Evolutionary conservation across 2,329 filamentous ascomycete species (phyloP), one percentile per base, ranked within the genome.

Genomic region (Zymoseptoria passerinii): DNA sequence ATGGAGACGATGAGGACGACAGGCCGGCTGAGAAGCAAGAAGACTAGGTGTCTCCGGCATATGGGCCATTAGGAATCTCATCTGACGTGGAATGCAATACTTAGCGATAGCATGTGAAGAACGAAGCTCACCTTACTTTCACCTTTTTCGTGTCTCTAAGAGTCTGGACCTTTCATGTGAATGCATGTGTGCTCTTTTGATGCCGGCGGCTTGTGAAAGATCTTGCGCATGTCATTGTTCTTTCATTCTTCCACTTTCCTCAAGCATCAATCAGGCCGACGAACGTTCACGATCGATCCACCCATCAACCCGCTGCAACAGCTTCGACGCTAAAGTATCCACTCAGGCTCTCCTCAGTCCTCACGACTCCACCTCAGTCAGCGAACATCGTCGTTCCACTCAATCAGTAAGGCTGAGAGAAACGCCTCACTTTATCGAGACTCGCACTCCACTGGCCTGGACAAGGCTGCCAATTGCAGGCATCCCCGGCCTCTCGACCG

Each of bases 1-100:
- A 44, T 44, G 35, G 35, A 44, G 35, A 44, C n/a, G 35, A 74
- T 20, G 73, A 74, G 16, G 73, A 74, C 53, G 71, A 70, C 4
- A 72, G 68, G 7, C 67, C 68, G 56, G 61, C 53, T 52, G 53
- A 48, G 9, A 48, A 50, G 18, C 27, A 59, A 23, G 53, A 58
- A 7, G n/a, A 19, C 18, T 54, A 27, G 28, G 9, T 57, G 10
- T n/a, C 10, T 44, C 35, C n/a, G 35, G 13, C 13, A 6, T 16
- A n/a, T 44, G 35, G 5, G 35, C 16, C 35, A 16, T 13, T 52
- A n/a, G 23, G 23, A n/a, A 35, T 44, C n/a, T 51, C 8, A 19
- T 29, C 8, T 44, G 35, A 28, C 20, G 48, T 51, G 35, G 28
- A 50, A 23, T 53, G 44, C 54, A 29, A 57, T 57, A 55, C 55